Base-by-base conservation (phyloP, 2,329 filamentous ascomycete genomes). In the Sporothrix dimorphospora region DNA sequence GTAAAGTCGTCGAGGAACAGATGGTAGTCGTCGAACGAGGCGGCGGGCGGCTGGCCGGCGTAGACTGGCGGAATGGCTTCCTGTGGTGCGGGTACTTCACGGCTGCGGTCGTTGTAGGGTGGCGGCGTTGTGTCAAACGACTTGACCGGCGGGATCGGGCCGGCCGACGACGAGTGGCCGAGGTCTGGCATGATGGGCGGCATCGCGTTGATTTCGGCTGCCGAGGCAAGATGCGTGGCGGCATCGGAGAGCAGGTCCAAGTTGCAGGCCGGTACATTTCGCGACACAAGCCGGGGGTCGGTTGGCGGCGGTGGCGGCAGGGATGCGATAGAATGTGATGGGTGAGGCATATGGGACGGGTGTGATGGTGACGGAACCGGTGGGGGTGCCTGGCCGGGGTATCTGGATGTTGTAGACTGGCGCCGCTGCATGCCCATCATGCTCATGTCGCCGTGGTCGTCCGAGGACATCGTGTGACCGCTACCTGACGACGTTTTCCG, bases 231-330 rank as follows among this genome's bases (percentile, higher is more conserved):
- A 71, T 84, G 83, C 1, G 83, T 85, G 1, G 87, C 87, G n/a
- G 87, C 87, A 77, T 89, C 87, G 5, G 87, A 89, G 21, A 89
- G 80, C 11, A 89, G 81, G 73, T 89, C 87, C 47, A 89, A 81
- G 74, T 89, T 89, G 76, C 87, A 88, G 2, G 85, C 85, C 8
- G 79, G 76, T 19, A 81, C 82, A 14, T 82, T 78, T 74, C 87
- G 81, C 0, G 84, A 77, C 30, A 83, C 79, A 42, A 83, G 79
- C 47, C 85, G 85, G 21, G 83, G 81, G 73, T 87, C 86, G 63
- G 82, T 84, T 45, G 79, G 78, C 47, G 80, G 81, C 40, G 78
- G 70, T 47, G 59, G 72, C 63, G 65, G 51, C 42, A 61, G 5
- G 14, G 74, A 73, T 14, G 74, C n/a, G 4, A 73, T 76, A 5